Evolutionary conservation across 371 early-diverging fungal species (phyloP).

Genomic region (Lichtheimia ramosa): DNA sequence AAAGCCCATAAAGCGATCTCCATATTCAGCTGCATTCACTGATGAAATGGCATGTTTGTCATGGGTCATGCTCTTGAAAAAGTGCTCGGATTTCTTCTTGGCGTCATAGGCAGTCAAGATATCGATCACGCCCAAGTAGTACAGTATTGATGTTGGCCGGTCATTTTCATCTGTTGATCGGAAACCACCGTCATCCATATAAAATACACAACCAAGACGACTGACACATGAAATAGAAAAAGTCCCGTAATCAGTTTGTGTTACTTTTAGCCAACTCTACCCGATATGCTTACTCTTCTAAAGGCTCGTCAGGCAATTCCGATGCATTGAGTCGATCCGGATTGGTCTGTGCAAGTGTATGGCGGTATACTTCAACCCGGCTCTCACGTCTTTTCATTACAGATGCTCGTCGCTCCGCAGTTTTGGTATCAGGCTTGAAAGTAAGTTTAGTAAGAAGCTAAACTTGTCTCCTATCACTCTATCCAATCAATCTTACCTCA

Average conservation of each 20-base stretch:
- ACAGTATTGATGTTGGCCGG: conserved; percentile 66
- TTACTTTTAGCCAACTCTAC: background rate
- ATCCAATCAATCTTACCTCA: conserved; percentile 33
- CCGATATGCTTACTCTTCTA: conserved; percentile 40
- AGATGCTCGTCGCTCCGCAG: conserved; percentile 39
- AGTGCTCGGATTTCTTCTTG: conserved; percentile 86
- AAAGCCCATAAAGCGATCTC: conserved; percentile 69
- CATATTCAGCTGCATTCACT: conserved; percentile 88
- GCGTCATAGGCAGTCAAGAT: conserved; percentile 94
- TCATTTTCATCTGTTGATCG: conserved; percentile 76
- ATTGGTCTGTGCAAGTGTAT: conserved; percentile 71
- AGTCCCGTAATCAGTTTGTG: background rate
- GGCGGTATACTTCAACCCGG: conserved; percentile 65
- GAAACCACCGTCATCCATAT: conserved; percentile 91
- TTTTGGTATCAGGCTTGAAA: conserved; percentile 55
- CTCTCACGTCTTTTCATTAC: conserved; percentile 49
- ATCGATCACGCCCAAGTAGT: conserved; percentile 96
- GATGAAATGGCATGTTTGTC: conserved; percentile 85
- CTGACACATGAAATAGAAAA: conserved; percentile 16
- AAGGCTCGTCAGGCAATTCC: conserved; percentile 48
- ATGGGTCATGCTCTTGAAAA: conserved; percentile 81
- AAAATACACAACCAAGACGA: conserved; percentile 77
- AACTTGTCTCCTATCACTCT: too few relatives aligned
- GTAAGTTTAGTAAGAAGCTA: conserved; percentile 57
- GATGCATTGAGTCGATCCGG: conserved; percentile 62